Base-by-base conservation (phyloP, 78 protist species). In the Cyanophora paradoxa region DNA sequence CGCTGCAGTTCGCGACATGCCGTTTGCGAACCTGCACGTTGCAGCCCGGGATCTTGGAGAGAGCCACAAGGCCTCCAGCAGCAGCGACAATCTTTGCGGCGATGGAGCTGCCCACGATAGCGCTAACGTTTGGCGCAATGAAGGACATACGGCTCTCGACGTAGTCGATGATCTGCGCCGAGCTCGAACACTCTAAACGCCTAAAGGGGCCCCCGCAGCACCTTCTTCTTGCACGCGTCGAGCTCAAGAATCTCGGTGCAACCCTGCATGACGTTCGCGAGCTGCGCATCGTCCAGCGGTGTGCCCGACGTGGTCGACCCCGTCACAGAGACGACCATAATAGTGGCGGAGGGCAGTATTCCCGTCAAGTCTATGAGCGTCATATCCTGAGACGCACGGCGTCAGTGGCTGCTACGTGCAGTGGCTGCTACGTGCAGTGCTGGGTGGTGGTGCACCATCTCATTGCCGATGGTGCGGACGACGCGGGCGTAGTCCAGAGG, bases 251-350 rank as follows among this genome's bases (percentile, higher is more conserved):
- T 52, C 30, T 75, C 58, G 42, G n/a, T 67, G 34, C 74, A 62
- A 24, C 39, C 39, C 40, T 8, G 41, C 41, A 46, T 36, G 40
- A 52, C 46, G 19, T 22, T 52, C 10, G 20, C 36, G 41, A 68
- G 61, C 36, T 8, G 20, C 3, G 42, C 74, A 1, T 14, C 20
- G 19, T 58, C 48, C 6, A 68, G 74, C 31, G 33, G 46, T 20
- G 26, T 48, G 28, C 64, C 80, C 17, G 71, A 7, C 24, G 80
- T 75, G 13, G 80, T 75, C 37, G 80, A 58, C 13, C 74, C 73
- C 0, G 80, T 75, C 20, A 75, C 80, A 0, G 80, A 36, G 26
- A 75, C 72, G 7, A 75, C 80, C 80, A 75, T 75, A 39, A 75
- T 52, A 1, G 80, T 75, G 0, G 80, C 80, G 46, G 71, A 44